phyloP scores from a whole-genome alignment of 2,329 filamentous ascomycete genomes.

The Amauroascus verrucosus region DNA sequence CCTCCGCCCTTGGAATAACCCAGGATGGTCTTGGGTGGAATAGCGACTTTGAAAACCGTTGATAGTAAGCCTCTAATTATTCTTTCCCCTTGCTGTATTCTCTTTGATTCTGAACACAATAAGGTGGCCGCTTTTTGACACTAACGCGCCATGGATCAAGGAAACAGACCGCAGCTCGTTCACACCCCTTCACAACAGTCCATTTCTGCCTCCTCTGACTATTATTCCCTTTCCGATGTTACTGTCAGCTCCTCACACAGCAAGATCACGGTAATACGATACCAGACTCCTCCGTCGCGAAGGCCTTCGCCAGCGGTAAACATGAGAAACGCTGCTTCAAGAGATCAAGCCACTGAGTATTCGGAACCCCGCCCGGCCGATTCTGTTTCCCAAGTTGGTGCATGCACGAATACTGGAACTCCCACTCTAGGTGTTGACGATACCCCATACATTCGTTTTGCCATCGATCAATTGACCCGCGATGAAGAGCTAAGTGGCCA shows the following conservation, averaged over 20 bases:
- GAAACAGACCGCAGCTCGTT: conserved; percentile 37
- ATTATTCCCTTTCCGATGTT: conserved; percentile 39
- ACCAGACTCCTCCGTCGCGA: conserved; percentile 37
- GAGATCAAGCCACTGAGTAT: background rate
- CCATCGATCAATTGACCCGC: conserved; percentile 74
- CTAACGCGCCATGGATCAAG: conserved; percentile 20
- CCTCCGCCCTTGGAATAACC: background rate
- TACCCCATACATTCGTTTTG: conserved; percentile 78
- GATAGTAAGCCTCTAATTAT: conserved; percentile 10
- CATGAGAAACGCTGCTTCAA: conserved; percentile 5
- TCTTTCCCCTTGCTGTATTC: background rate
- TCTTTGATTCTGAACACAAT: background rate
- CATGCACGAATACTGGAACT: conserved; percentile 30
- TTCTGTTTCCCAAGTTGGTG: conserved; percentile 18
- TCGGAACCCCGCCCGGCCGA: background rate
- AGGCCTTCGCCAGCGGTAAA: conserved; percentile 15
- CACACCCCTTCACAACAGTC: conserved; percentile 38
- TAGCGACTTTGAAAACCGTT: conserved; percentile 14
- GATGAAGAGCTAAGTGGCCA: conserved; percentile 54
- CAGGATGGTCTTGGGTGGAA: conserved; percentile 9
- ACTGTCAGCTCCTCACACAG: conserved; percentile 31
- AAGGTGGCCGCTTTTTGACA: background rate
- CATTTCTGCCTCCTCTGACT: conserved; percentile 41
- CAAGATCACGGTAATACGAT: conserved; percentile 32
- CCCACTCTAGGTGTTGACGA: conserved; percentile 72